Evolutionary conservation across 129 eudicot species (phyloP), one percentile per base, ranked within the genome.

Genomic region (Centaurea solstitialis): DNA sequence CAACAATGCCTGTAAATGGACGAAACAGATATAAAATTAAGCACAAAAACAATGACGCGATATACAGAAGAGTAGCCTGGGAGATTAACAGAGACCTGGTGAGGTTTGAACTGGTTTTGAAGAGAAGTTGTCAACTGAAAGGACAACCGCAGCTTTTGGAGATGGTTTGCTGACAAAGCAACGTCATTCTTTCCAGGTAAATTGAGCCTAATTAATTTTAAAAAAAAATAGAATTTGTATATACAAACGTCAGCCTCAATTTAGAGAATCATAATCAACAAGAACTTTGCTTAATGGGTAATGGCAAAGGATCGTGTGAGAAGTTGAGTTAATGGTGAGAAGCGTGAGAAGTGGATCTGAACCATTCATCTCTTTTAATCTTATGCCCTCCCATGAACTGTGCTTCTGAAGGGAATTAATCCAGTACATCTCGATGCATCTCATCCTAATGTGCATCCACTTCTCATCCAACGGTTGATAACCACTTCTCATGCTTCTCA

Each of bases 121-220:
- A 75, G 85, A 73, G 97, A 90, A 72, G 89, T 79, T 7, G 90
- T 72, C 78, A 91, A 79, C 73, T 76, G 86, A 81, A 91, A 91
- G 75, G 90, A 85, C 71, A 91, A 18, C 15, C 88, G 84, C 83
- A 91, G 77, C 90, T 91, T 91, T 77, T 91, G 97, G 30, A 91
- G 93, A 72, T 91, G 97, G 86, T 87, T 91, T 68, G 97, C 97
- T 69, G 90, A 85, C 72, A 89, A 78, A 23, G 89, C 74, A 78
- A 87, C 73, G 22, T 74, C 86, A 82, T 81, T 81, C 9, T 82
- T 68, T 70, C 89, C 89, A 66, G 84, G 66, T 77, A 91, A 80
- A 30, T 77, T 85, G 62, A 91, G 80, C 86, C 97, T 91, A 87
- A 64, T 22, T 12, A 21, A 64, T 64, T 30, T n/a, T n/a, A n/a